Evolutionary conservation across 345 rosid genomes (phyloP), one percentile per base, ranked within the genome.

Genomic region (Gossypium longicalyx): DNA sequence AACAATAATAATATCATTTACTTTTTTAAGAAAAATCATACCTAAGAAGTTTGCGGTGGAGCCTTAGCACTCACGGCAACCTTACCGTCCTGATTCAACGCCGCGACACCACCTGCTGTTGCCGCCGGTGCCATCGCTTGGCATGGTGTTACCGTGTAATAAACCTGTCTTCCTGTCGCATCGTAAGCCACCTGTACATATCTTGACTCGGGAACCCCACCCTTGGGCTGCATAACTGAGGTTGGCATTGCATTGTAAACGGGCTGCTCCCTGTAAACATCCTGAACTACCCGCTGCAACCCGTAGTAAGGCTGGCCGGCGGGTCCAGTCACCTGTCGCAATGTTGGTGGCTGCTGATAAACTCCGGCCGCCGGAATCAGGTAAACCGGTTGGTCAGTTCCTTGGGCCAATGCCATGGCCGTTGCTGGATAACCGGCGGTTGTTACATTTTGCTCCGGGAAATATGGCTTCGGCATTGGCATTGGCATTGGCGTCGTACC

Each of bases 111-210:
- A n/a, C 77, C 79, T 2, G 34, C 15, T 22, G 11, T 44, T 0
- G 78, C 77, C 76, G 76, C 77, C 17, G 72, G 73, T 43, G 69
- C 22, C 57, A 72, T 74, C 6, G 80, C 74, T 77, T 78, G 84
- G 61, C 79, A 85, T 1, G 64, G 85, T 6, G 84, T 23, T 4
- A 81, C 52, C 8, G 82, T 78, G 79, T 81, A 84, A 74, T 86
- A 89, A 25, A 86, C 82, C 67, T 81, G 89, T 77, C 91, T 81
- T 52, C 93, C 93, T 1, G 88, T 74, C 49, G 78, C 72, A 48
- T 87, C 90, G 23, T 82, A 85, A 9, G 76, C 87, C 60, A 85
- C 70, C 67, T 83, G 90, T 27, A 83, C 62, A 72, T 75, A 82
- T 13, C 86, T 85, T 1, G 76, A 57, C 72, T 84, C 89, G 0